These are phyloP conservation scores for Penicillium canariense DNA, from an alignment of 495 filamentous ascomycete genomes.

Conservation along the genomic window DNA sequence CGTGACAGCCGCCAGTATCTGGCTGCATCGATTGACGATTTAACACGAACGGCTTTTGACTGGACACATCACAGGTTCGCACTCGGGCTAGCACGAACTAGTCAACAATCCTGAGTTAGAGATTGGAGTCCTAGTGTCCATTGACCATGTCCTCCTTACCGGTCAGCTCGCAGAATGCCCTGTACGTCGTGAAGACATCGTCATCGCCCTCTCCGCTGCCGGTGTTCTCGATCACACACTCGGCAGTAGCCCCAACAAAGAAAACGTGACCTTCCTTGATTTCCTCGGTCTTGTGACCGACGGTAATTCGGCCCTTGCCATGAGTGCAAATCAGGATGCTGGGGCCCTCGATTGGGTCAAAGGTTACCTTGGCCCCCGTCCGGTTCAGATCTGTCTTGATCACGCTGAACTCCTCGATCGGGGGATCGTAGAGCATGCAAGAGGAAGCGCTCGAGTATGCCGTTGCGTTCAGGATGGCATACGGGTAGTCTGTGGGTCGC, in stretches of 20 bases:
- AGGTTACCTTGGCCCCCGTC: slow-evolving; percentile 73
- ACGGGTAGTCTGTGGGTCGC: slow-evolving; percentile 76
- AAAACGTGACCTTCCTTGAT: slow-evolving; percentile 80
- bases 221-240: slow-evolving; percentile 72
- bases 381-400: slow-evolving; percentile 73
- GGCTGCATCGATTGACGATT: neutral
- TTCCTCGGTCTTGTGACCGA: slow-evolving; percentile 72
- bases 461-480: slow-evolving; percentile 69
- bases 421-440: slow-evolving; percentile 80
- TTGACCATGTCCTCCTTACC: slow-evolving; percentile 49
- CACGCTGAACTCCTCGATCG: slow-evolving; percentile 95
- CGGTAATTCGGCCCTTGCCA: slow-evolving; percentile 77
- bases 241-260: slow-evolving; percentile 90
- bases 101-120: slow-evolving; percentile 23
- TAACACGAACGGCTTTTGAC: neutral
- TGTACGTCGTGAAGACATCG: slow-evolving; percentile 80
- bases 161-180: slow-evolving; percentile 88
- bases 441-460: slow-evolving; percentile 74
- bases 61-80: slow-evolving; percentile 22
- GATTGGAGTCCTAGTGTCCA: slow-evolving; percentile 27
- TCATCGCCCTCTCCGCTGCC: slow-evolving; percentile 42
- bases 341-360: slow-evolving; percentile 82
- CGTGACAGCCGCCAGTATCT: too few species aligned
- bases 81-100: slow-evolving; percentile 12
- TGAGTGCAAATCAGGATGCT: slow-evolving; percentile 88